Evolutionary conservation across 176 grass and related monocot species (phyloP).

Genomic region (Pharus latifolius): DNA sequence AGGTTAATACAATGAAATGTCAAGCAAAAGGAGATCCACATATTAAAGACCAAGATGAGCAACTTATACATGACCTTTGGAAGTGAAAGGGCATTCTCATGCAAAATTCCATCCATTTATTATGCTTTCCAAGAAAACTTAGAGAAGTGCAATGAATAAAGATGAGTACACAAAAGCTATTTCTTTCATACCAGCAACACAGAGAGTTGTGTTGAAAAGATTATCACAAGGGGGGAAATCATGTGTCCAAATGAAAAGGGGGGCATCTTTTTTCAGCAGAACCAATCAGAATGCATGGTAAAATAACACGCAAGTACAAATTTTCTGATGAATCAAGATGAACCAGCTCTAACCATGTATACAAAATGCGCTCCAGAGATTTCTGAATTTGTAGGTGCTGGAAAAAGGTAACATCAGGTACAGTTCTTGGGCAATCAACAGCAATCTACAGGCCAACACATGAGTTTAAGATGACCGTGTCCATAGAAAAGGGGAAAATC

Average conservation of each 20-base stretch:
- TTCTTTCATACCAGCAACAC: background rate
- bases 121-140: background rate
- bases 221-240: background rate
- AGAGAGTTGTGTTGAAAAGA: background rate
- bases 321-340: background rate
- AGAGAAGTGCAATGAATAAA: background rate
- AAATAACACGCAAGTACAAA: background rate
- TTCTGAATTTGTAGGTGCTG: constrained; percentile 88
- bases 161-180: background rate
- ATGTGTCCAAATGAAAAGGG: background rate
- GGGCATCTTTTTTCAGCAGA: background rate
- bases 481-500: background rate
- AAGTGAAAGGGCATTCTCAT: background rate
- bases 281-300: background rate
- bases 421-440: constrained; percentile 87
- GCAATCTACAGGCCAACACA: constrained; percentile 25
- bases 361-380: constrained; percentile 85
- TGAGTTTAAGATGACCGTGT: background rate
- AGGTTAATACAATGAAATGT: background rate
- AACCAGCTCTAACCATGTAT: constrained; percentile 67
- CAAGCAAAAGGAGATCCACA: background rate
- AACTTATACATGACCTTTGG: background rate
- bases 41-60: background rate
- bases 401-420: constrained; percentile 77
- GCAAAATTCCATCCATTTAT: background rate